Evolutionary conservation across 768 basidiomycete species (phyloP).

Genomic region (Tylopilus subfusipes): DNA sequence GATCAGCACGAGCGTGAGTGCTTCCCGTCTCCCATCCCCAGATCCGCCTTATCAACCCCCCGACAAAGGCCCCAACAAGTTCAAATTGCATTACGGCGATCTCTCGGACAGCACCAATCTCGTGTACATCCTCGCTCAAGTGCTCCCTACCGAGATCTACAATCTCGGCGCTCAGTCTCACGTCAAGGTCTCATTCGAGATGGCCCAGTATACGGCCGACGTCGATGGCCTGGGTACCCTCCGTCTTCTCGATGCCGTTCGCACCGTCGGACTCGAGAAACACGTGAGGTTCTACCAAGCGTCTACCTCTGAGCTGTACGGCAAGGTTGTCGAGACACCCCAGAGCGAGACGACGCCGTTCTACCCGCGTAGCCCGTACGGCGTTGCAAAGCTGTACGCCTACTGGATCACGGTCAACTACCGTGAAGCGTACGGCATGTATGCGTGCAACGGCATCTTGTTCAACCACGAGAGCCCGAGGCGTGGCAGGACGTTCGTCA

Average conservation of each 20-base stretch:
- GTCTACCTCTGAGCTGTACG: slow-evolving; percentile 95
- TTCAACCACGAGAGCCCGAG: slow-evolving; percentile 99
- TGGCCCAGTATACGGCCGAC: slow-evolving; percentile 98
- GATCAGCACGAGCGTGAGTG: slow-evolving; percentile 87
- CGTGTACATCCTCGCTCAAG: slow-evolving; percentile 92
- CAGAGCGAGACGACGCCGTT: slow-evolving; percentile 97
- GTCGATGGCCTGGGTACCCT: slow-evolving; percentile 95
- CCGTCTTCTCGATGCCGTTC: slow-evolving; percentile 91
- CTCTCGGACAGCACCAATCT: slow-evolving; percentile 95
- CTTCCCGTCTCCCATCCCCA: background rate
- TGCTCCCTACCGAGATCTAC: slow-evolving; percentile 95
- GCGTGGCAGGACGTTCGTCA: slow-evolving; percentile 92
- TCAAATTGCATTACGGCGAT: slow-evolving; percentile 89
- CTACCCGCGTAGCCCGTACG: slow-evolving; percentile 97
- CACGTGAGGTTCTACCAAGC: slow-evolving; percentile 97
- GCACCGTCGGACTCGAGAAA: slow-evolving; percentile 91
- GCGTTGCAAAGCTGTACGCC: slow-evolving; percentile 90
- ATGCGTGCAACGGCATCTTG: slow-evolving; percentile 92
- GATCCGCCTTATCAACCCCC: slow-evolving; percentile 3
- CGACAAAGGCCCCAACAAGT: slow-evolving; percentile 59
- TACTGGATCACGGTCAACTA: slow-evolving; percentile 92
- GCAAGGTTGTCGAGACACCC: slow-evolving; percentile 93
- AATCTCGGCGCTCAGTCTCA: slow-evolving; percentile 97
- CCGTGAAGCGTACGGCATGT: slow-evolving; percentile 95
- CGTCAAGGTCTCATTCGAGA: slow-evolving; percentile 99